Evolutionary conservation across 116 monocot species (phyloP).

Genomic region (Posidonia oceanica): DNA sequence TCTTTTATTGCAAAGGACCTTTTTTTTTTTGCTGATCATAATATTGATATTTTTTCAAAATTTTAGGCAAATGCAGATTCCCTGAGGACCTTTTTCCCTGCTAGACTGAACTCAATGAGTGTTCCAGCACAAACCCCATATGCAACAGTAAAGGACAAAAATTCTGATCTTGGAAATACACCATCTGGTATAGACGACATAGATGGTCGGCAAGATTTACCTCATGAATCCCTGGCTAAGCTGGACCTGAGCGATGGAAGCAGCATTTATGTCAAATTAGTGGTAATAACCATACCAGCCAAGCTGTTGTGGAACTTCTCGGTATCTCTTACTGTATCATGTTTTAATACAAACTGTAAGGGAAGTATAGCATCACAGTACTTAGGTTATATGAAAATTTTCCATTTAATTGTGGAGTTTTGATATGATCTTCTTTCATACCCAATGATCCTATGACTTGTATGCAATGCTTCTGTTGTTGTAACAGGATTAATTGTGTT

Average conservation of each 20-base stretch:
- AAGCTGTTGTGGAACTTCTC: not conserved
- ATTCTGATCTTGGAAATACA: slow-evolving; percentile 3
- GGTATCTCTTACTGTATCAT: not conserved
- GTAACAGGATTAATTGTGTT: not conserved
- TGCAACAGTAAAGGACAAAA: slow-evolving; percentile 8
- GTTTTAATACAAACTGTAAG: too few species aligned
- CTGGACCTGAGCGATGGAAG: slow-evolving; percentile 66
- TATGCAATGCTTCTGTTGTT: not conserved
- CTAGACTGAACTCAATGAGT: slow-evolving; percentile 62
- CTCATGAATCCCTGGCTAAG: slow-evolving; percentile 30
- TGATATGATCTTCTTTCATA: too few species aligned
- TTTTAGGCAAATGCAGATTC: slow-evolving; percentile 27
- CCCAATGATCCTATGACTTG: too few species aligned
- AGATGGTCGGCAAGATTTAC: slow-evolving; percentile 8
- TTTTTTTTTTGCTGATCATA: not conserved
- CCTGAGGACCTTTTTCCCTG: slow-evolving; percentile 36
- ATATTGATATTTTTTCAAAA: slow-evolving; percentile 1
- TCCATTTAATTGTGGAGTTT: too few species aligned
- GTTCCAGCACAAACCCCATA: slow-evolving; percentile 18
- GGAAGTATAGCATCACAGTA: too few species aligned
- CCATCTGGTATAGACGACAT: slow-evolving; percentile 3
- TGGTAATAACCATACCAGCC: slow-evolving; percentile 34
- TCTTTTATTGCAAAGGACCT: not conserved
- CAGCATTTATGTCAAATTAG: slow-evolving; percentile 68
- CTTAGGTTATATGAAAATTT: too few species aligned